Evolutionary conservation across 345 rosid genomes (phyloP).

Genomic region (Cardamine chenopodiifolia): DNA sequence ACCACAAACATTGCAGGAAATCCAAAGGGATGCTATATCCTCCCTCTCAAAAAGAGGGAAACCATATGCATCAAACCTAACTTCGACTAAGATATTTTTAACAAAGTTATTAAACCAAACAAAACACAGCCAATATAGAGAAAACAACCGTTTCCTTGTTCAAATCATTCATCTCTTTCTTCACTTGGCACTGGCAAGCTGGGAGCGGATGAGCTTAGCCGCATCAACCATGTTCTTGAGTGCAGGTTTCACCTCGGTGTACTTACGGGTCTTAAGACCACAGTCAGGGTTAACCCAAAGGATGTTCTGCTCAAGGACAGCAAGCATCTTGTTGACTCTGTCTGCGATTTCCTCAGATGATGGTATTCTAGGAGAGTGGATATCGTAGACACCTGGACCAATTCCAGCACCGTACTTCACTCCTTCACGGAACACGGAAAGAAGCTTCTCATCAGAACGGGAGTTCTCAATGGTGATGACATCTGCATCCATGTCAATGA

Average conservation of each 20-base stretch:
- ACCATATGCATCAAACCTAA: constrained; percentile 39
- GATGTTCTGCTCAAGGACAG: constrained; percentile 90
- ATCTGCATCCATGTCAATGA: constrained; percentile 98
- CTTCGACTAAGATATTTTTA: constrained; percentile 27
- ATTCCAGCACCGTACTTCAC: constrained; percentile 98
- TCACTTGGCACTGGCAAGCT: constrained; percentile 95
- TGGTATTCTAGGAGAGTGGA: constrained; percentile 99
- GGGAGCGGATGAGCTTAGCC: constrained; percentile 86
- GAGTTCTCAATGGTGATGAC: constrained; percentile 99
- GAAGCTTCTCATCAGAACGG: constrained; percentile 96
- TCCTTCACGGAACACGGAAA: constrained; percentile 97
- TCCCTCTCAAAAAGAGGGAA: constrained; percentile 22
- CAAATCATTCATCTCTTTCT: constrained; percentile 22
- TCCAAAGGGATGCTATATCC: constrained; percentile 28
- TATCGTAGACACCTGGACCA: constrained; percentile 97
- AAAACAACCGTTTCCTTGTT: neutral
- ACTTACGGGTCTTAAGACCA: constrained; percentile 97
- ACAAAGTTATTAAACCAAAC: constrained; percentile 29
- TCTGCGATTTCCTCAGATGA: constrained; percentile 93
- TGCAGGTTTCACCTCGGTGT: constrained; percentile 86
- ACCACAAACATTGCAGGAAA: constrained; percentile 28
- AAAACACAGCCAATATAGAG: constrained; percentile 36
- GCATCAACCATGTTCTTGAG: constrained; percentile 91
- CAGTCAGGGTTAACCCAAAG: constrained; percentile 99
- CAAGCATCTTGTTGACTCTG: constrained; percentile 98